A percentile compares a stretch with the other conserved stretches of the same genome.
phyloP scores from a whole-genome alignment of 345 rosid species.

The Ceriops zippeliana region DNA sequence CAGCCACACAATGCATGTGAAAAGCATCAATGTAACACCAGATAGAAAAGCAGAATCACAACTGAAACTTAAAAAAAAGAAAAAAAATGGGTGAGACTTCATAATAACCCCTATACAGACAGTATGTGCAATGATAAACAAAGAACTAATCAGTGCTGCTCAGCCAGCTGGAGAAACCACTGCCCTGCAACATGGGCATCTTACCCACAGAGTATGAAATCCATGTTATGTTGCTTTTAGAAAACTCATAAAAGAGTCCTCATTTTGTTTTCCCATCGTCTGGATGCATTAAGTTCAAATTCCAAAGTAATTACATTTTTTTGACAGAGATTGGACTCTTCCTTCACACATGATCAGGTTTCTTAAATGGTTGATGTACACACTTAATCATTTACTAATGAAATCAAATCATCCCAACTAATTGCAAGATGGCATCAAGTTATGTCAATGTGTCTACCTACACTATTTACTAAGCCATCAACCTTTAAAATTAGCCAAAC shows the following conservation, averaged over 20 bases:
- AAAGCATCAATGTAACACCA: slow-evolving; percentile 84
- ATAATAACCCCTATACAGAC: background rate
- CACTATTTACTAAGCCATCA: too few relatives aligned
- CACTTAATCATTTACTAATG: background rate
- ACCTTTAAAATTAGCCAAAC: too few relatives aligned
- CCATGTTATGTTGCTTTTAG: too few relatives aligned
- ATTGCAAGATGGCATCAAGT: background rate
- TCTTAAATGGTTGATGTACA: background rate
- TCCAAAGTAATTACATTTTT: too few relatives aligned
- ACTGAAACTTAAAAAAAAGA: slow-evolving; percentile 44
- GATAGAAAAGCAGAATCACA: slow-evolving; percentile 86
- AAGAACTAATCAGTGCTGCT: background rate
- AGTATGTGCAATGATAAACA: background rate
- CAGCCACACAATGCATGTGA: slow-evolving; percentile 94
- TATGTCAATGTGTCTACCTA: background rate
- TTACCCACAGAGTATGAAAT: too few relatives aligned
- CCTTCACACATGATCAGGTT: too few relatives aligned
- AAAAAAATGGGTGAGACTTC: background rate
- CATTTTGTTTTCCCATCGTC: too few relatives aligned
- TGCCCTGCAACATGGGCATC: too few relatives aligned
- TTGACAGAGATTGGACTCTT: too few relatives aligned
- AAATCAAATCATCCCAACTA: background rate
- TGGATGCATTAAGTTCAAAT: too few relatives aligned
- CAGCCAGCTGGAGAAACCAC: too few relatives aligned
- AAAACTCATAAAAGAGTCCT: too few relatives aligned